Evolutionary conservation across 75 land plant species (phyloP).

Genomic region (Pinus taeda): DNA sequence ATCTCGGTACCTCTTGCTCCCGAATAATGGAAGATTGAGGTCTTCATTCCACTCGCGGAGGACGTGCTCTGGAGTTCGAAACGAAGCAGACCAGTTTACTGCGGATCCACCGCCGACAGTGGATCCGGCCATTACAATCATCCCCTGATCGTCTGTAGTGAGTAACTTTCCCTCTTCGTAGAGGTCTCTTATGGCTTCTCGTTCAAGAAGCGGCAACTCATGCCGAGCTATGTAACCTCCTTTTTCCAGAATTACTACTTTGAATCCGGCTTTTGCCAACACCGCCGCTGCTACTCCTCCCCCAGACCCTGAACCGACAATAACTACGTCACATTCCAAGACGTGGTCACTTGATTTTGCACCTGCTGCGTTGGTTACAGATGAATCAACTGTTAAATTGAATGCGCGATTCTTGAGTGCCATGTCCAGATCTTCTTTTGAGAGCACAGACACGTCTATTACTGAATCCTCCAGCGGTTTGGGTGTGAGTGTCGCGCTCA

Average conservation of each 20-base stretch:
- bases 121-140: conserved; percentile 26
- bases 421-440: not conserved
- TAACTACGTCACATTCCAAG: conserved; percentile 34
- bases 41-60: conserved; percentile 26
- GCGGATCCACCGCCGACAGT: conserved; percentile 41
- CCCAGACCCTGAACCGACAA: conserved; percentile 42
- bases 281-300: conserved; percentile 38
- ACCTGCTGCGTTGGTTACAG: not conserved
- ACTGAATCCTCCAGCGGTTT: not conserved
- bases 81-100: conserved; percentile 40
- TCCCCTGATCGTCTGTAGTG: conserved; percentile 18
- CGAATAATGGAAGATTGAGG: conserved; percentile 16
- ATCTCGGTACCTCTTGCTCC: conserved; percentile 10
- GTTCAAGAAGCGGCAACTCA: conserved; percentile 26
- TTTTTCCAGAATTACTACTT: conserved; percentile 35
- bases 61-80: conserved; percentile 35
- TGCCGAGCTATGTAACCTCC: conserved; percentile 30
- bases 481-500: not conserved
- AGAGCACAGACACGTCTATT: not conserved
- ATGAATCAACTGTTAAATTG: not conserved
- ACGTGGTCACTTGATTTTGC: not conserved
- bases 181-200: conserved; percentile 9
- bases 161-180: conserved; percentile 25
- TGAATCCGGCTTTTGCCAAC: conserved; percentile 30
- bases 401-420: not conserved